Percentiles rank a stretch among this genome's conserved stretches.
Conservation (phyloP, 495 filamentous ascomycete genomes). For the Talaromyces thailandensis region DNA sequence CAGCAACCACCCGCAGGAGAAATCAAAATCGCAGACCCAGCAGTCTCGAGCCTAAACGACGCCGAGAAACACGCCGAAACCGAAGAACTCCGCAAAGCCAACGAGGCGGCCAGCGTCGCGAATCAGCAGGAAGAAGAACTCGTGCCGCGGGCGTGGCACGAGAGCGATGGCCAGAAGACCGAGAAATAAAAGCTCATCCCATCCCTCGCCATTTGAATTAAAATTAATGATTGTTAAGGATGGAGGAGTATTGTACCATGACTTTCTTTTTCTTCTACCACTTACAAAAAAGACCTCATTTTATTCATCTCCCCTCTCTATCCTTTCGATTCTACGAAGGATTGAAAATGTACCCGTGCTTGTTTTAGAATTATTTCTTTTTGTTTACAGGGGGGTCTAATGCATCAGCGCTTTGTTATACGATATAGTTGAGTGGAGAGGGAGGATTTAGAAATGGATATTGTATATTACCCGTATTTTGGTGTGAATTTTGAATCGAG, state of each 20-base stretch:
- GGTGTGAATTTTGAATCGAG: neutral
- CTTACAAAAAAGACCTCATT: neutral
- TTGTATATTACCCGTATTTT: neutral
- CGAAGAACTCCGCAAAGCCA: slow-evolving; percentile 4
- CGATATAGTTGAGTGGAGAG: neutral
- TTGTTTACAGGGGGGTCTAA: neutral
- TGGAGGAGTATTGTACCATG: no score
- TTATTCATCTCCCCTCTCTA: neutral
- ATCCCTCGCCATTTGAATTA: no score
- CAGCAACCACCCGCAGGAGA: slow-evolving; percentile 5
- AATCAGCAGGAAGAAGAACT: slow-evolving; percentile 20
- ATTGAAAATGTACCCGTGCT: neutral
- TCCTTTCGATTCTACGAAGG: neutral
- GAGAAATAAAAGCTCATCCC: slow-evolving; percentile 16
- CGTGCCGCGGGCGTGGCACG: slow-evolving; percentile 42
- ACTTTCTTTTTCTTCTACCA: neutral
- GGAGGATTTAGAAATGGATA: neutral
- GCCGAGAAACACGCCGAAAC: slow-evolving; percentile 9
- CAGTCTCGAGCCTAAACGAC: slow-evolving; percentile 4
- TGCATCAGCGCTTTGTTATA: slow-evolving; percentile 1
- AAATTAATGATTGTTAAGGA: no score
- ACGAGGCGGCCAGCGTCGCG: neutral
- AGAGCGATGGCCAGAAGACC: slow-evolving; percentile 26
- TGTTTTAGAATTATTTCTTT: neutral
- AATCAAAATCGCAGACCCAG: slow-evolving; percentile 7